Conservation (phyloP, 202 grass and related monocot species). For the Cymbopogon flexuosus region DNA sequence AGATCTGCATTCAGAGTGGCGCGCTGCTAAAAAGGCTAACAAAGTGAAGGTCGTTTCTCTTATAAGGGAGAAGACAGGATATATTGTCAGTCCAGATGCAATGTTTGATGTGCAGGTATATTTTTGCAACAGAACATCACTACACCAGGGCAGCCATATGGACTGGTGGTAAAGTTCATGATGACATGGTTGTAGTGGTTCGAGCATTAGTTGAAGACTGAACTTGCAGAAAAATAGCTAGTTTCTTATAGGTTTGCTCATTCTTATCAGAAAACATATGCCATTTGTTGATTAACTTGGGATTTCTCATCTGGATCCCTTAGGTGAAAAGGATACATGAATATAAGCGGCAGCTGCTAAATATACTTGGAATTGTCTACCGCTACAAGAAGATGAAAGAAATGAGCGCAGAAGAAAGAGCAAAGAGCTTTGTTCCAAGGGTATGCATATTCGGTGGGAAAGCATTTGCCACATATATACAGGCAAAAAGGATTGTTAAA, state of each 20-base stretch:
- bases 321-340: constrained; percentile 99
- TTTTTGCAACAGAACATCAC: constrained; percentile 23
- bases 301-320: constrained; percentile 15
- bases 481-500: constrained; percentile 99
- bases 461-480: constrained; percentile 97
- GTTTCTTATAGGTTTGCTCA: neutral
- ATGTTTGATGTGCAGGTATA: constrained; percentile 99
- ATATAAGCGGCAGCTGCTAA: constrained; percentile 89
- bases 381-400: constrained; percentile 99
- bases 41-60: constrained; percentile 78
- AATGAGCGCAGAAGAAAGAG: constrained; percentile 71
- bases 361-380: constrained; percentile 96
- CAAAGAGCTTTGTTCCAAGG: constrained; percentile 69
- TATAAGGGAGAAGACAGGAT: constrained; percentile 92
- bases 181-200: neutral
- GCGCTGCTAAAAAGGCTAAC: constrained; percentile 62
- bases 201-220: neutral
- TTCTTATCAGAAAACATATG: constrained; percentile 9
- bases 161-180: neutral
- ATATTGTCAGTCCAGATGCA: constrained; percentile 85
- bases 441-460: constrained; percentile 99
- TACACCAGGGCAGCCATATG: neutral
- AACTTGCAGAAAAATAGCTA: neutral
- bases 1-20: constrained; percentile 85
- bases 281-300: neutral